A percentile compares a stretch with the other conserved stretches of the same genome.
Conservation (phyloP, 202 grass and related monocot species). For the Brachypodium distachyon region DNA sequence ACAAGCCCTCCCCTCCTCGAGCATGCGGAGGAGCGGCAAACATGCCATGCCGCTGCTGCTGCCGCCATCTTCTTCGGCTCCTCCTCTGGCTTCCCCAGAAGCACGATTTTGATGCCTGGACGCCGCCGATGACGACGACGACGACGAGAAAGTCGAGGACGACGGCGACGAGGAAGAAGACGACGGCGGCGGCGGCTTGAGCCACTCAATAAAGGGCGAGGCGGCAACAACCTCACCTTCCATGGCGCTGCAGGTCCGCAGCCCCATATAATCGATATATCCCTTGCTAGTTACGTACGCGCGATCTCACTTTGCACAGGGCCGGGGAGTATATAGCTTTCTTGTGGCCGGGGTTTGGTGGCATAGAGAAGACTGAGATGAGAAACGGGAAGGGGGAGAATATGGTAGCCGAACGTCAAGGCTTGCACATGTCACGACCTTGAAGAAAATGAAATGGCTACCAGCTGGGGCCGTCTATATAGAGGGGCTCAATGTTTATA, state of each 20-base stretch:
- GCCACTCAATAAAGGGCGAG: slow-evolving; percentile 37
- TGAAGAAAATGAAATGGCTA: slow-evolving; percentile 6
- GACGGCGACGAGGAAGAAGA: neutral
- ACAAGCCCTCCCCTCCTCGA: slow-evolving; percentile 27
- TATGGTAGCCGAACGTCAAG: slow-evolving; percentile 50
- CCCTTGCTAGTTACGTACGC: neutral
- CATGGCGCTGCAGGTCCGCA: slow-evolving; percentile 21
- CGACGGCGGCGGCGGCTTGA: slow-evolving; percentile 30
- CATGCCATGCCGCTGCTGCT: slow-evolving; percentile 17
- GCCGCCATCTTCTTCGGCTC: neutral
- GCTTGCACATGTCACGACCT: slow-evolving; percentile 28
- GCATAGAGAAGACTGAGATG: slow-evolving; percentile 11
- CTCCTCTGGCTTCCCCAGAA: slow-evolving; percentile 9
- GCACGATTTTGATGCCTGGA: too few species aligned
- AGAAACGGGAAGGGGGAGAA: neutral
- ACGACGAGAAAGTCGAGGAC: neutral
- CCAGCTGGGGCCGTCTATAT: slow-evolving; percentile 23
- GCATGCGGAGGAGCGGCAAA: slow-evolving; percentile 62
- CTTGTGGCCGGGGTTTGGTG: slow-evolving; percentile 31
- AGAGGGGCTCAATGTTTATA: neutral
- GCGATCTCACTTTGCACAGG: neutral
- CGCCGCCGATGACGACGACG: neutral
- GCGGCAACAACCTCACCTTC: slow-evolving; percentile 5
- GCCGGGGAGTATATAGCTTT: neutral
- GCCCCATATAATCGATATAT: neutral